Evolutionary conservation across 1,284 basidiomycete genomes (phyloP), one percentile per base, ranked within the genome.

Genomic region (Ceratobasidium sp.): DNA sequence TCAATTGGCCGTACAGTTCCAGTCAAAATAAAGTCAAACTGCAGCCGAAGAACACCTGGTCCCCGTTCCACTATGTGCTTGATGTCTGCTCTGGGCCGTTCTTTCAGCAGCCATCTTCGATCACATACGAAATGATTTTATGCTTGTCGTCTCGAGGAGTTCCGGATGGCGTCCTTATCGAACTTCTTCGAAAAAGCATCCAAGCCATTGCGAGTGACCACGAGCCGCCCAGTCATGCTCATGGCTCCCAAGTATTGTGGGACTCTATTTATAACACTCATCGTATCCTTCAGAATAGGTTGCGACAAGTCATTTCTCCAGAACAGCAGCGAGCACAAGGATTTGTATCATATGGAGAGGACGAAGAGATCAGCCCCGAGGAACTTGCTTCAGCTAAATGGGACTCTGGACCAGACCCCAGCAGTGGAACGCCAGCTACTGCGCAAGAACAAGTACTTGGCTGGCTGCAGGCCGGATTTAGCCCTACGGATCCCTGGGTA

Each of bases 11-110:
- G 13, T 31, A 23, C n/a, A 77, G 75, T 0, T 42, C 37, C 0
- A 77, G 76, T 6, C 77, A 78, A 45, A 49, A 67, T 13, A 78
- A 78, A 56, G 66, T 78, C 4, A 53, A 75, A 10, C 60, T 76
- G 13, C 49, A 65, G 11, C 56, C 71, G 1, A 63, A 49, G 13
- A 58, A 71, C 4, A 33, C 39, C 4, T 71, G 68, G 56, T 71
- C 68, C n/a, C 68, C 68, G 23, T 42, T 71, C 31, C 68, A 61
- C 28, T 45, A 45, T 23, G 31, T 71, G 15, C 37, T 71, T 13
- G 68, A 71, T 31, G 39, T 61, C 11, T 42, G 56, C 35, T 71
- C 68, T 11, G 56, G 56, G 2, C 33, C 67, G 33, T 60, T 60
- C 35, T 26, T 54, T 8, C 65, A 67, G 35, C 51, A 42, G 1